These are phyloP conservation scores for Pseudofabraea citricarpa DNA, from an alignment of 2,329 filamentous ascomycete genomes.

Conservation along the genomic window DNA sequence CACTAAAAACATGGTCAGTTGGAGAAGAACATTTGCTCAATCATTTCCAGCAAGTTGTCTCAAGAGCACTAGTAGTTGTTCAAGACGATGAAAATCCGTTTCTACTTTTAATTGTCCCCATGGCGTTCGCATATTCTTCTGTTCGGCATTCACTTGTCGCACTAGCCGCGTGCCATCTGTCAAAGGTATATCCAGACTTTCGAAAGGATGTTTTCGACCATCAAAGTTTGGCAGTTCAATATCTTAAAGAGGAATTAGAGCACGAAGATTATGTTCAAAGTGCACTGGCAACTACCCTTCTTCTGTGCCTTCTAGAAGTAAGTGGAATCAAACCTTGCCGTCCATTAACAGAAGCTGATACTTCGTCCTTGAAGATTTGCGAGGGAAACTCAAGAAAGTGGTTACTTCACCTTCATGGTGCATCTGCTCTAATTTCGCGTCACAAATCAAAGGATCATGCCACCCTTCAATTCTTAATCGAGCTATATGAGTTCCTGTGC, in stretches of 20 bases:
- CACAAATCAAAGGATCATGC: neutral
- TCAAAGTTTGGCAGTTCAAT: slow-evolving; percentile 2
- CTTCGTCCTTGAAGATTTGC: slow-evolving; percentile 3
- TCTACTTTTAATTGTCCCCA: slow-evolving; percentile 2
- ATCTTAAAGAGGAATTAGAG: slow-evolving; percentile 4
- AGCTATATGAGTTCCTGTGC: slow-evolving; percentile 5
- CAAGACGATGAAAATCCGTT: slow-evolving; percentile 5
- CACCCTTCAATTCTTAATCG: slow-evolving; percentile 1
- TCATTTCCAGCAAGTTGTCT: slow-evolving; percentile 5
- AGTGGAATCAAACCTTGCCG: too few species aligned
- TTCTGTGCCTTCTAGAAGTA: slow-evolving; percentile 5
- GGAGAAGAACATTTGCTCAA: slow-evolving; percentile 5
- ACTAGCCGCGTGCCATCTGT: slow-evolving; percentile 4
- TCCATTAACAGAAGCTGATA: too few species aligned
- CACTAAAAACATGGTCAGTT: neutral
- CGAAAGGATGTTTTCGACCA: slow-evolving; percentile 1
- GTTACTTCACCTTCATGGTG: slow-evolving; percentile 5
- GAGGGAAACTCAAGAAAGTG: slow-evolving; percentile 5
- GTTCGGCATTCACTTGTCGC: slow-evolving; percentile 4
- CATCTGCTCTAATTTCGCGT: slow-evolving; percentile 1
- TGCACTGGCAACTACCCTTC: slow-evolving; percentile 1
- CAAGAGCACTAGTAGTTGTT: slow-evolving; percentile 3
- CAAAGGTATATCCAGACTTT: slow-evolving; percentile 7
- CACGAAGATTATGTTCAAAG: neutral
- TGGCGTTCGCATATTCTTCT: neutral